Conservation (phyloP, 768 basidiomycete species). For the Tephrocybe sp. region DNA sequence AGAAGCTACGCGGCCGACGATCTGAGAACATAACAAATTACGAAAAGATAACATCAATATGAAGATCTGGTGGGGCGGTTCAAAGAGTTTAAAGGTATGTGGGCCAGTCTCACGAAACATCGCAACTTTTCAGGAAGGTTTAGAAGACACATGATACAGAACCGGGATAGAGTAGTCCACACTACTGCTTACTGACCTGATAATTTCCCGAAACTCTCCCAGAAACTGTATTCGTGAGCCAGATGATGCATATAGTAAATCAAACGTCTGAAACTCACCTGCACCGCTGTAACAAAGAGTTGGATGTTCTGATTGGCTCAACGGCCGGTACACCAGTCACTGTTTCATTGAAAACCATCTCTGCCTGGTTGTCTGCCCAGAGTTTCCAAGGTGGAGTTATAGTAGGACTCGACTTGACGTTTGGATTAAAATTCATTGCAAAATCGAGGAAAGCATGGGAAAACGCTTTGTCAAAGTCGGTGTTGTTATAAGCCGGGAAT, state of each 20-base stretch:
- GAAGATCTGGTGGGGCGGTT: no score
- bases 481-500: conserved; percentile 34
- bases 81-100: no score
- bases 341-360: conserved; percentile 51
- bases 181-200: conserved; percentile 12
- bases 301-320: conserved; percentile 26
- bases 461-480: conserved; percentile 31
- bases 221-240: conserved; percentile 15
- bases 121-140: no score
- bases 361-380: conserved; percentile 26
- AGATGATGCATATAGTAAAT: no score
- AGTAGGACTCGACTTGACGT: conserved; percentile 29
- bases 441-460: conserved; percentile 38
- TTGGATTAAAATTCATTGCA: conserved; percentile 29
- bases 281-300: conserved; percentile 35
- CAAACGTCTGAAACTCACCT: conserved; percentile 27
- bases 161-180: no score
- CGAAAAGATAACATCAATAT: no score
- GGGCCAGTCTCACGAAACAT: no score
- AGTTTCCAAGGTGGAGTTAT: conserved; percentile 37
- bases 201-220: conserved; percentile 19
- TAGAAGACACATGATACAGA: no score
- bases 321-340: conserved; percentile 29
- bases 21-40: no score
- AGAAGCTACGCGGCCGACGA: no score